Percentiles rank a stretch among this genome's conserved stretches.
These are phyloP conservation scores for Pichia kudriavzevii DNA, from an alignment of 1,139 yeast species.

Conservation along the genomic window DNA sequence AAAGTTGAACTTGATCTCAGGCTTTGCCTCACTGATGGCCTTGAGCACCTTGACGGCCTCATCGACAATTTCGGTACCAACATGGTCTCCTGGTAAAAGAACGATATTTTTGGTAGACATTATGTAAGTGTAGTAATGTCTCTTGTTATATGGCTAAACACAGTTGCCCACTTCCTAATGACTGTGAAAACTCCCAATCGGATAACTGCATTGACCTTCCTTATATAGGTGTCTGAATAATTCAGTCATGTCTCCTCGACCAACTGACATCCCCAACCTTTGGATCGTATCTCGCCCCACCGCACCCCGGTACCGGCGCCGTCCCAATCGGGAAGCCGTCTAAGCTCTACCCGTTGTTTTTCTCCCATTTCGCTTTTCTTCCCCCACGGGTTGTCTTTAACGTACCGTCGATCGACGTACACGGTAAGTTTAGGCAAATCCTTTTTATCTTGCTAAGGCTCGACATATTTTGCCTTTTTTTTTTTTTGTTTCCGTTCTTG, in stretches of 20 bases:
- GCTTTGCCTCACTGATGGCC: slow-evolving; percentile 62
- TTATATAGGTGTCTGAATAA: no score
- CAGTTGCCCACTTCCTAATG: no score
- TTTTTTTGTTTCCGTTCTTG: no score
- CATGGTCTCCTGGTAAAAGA: slow-evolving; percentile 93
- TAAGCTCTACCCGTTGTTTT: no score
- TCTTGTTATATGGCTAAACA: not conserved
- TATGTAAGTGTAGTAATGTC: not conserved
- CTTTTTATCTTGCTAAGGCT: not conserved
- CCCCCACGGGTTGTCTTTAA: no score
- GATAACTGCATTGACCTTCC: no score
- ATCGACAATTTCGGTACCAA: slow-evolving; percentile 79
- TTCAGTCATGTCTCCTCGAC: no score
- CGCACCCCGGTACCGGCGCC: slow-evolving; percentile 1
- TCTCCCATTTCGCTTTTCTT: no score
- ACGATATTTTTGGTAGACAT: slow-evolving; percentile 56
- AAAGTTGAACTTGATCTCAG: slow-evolving; percentile 63
- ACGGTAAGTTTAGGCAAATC: not conserved
- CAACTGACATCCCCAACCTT: no score
- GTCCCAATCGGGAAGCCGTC: no score
- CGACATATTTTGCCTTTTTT: no score
- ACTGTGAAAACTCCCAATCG: no score
- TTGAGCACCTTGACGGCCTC: slow-evolving; percentile 89
- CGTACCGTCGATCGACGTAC: not conserved
- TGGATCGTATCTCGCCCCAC: not conserved